Evolutionary conservation across 257 asterid species (phyloP).

Genomic region (Solanum chilense): DNA sequence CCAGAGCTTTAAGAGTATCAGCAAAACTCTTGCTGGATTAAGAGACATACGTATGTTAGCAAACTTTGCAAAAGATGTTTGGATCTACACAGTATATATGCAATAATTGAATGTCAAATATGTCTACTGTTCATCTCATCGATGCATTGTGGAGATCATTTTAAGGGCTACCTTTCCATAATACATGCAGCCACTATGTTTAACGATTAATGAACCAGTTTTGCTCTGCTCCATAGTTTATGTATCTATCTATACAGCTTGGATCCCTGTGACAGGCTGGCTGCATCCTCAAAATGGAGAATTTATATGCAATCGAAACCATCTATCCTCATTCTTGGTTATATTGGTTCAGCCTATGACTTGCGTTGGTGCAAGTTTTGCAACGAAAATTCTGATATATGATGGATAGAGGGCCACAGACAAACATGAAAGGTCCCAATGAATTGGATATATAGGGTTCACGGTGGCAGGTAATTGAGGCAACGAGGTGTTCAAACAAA

Average conservation of each 20-base stretch:
- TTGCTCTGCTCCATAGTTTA: neutral
- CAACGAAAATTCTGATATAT: neutral
- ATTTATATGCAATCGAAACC: neutral
- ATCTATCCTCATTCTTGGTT: neutral
- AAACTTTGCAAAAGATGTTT: neutral
- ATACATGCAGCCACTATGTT: neutral
- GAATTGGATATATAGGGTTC: neutral
- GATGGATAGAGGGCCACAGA: neutral
- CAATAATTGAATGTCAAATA: neutral
- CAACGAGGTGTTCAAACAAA: neutral
- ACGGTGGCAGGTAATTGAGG: neutral
- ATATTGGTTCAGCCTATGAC: neutral
- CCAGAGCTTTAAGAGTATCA: constrained; percentile 58
- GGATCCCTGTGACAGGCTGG: neutral
- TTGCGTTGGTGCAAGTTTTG: neutral
- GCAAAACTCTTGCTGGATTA: constrained; percentile 59
- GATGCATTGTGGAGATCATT: neutral
- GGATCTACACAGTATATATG: neutral
- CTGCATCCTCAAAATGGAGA: neutral
- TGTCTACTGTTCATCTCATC: neutral
- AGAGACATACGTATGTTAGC: neutral
- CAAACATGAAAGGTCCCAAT: neutral
- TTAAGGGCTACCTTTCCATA: neutral
- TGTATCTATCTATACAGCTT: neutral
- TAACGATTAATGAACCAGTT: neutral